Base-by-base conservation (phyloP, 2,329 filamentous ascomycete genomes). In the Curvularia spicifera region DNA sequence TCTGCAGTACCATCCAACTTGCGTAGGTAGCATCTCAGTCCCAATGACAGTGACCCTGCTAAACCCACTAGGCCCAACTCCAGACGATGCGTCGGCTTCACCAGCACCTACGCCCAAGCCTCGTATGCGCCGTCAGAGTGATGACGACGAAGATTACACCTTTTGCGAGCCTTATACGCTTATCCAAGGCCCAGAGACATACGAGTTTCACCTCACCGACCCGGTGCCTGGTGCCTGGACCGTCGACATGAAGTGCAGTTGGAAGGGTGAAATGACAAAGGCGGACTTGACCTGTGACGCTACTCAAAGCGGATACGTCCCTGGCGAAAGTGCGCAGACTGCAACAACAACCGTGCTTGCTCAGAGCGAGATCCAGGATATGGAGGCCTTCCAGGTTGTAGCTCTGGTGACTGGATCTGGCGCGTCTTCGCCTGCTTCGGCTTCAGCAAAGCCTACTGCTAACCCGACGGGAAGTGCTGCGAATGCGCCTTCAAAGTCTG, bases 241-340 rank as follows among this genome's bases (percentile, higher is more conserved):
- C 6, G 20, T 62, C 12, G 64, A 71, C 24, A 42, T 60, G 22
- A 61, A 59, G 22, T 72, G 71, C 52, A 66, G 58, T 5, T 72
- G 67, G 64, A 51, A 65, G 35, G 69, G 68, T 13, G 60, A 58
- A 10, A 31, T 66, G 22, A 65, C 57, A n/a, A 45, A 62, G 13
- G 69, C 68, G 3, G 66, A 69, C 37, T 13, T 69, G 10, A 71
- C 69, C 5, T 72, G 70, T 33, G 65, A 65, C 1, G 61, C 40
- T 20, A 60, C 58, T 13, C 57, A 61, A 20, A 57, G 52, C 26
- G 69, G 66, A 18, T 56, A 35, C 20, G 47, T 65, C 8, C 42
- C 33, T 3, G 20, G 13, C 5, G 20, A 29, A 13, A 12, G 15
- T 10, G 20, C 18, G 13, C 29, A 28, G 9, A 35, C 50, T 9